Evolutionary conservation across 768 basidiomycete species (phyloP).

Genomic region (Trametes villosa): DNA sequence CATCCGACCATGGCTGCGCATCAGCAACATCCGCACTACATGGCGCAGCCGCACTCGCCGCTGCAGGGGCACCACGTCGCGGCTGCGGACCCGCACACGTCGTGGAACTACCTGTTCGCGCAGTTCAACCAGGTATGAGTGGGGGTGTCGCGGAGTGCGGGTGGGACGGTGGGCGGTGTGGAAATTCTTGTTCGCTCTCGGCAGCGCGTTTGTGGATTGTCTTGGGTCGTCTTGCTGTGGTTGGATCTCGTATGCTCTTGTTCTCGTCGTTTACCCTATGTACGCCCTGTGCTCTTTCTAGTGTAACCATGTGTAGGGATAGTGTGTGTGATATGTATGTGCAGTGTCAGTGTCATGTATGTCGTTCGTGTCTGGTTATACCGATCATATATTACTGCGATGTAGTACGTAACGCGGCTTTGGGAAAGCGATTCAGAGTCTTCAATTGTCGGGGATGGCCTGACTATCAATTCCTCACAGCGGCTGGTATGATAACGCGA

Average conservation of each 20-base stretch:
- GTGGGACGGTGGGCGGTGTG: background rate
- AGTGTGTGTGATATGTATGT: background rate
- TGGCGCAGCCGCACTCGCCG: constrained; percentile 12
- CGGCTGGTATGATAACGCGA: no score
- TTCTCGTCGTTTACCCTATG: background rate
- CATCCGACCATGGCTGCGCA: background rate
- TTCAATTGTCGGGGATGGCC: no score
- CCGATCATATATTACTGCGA: no score
- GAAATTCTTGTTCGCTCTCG: background rate
- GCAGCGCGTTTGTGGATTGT: background rate
- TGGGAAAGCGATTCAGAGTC: no score
- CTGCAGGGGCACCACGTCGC: constrained; percentile 20
- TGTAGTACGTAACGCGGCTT: no score
- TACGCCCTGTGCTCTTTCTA: background rate
- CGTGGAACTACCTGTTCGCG: constrained; percentile 33
- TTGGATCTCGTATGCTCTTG: background rate
- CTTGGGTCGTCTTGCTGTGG: background rate
- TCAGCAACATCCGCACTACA: background rate
- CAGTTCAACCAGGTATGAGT: constrained; percentile 29
- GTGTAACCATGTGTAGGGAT: background rate
- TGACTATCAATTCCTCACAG: no score
- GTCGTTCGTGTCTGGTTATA: no score
- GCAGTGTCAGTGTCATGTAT: background rate
- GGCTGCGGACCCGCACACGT: constrained; percentile 27
- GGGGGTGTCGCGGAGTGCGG: background rate